Conservation (phyloP, 192 early-diverging fungal species). For the Podila epicladia region DNA sequence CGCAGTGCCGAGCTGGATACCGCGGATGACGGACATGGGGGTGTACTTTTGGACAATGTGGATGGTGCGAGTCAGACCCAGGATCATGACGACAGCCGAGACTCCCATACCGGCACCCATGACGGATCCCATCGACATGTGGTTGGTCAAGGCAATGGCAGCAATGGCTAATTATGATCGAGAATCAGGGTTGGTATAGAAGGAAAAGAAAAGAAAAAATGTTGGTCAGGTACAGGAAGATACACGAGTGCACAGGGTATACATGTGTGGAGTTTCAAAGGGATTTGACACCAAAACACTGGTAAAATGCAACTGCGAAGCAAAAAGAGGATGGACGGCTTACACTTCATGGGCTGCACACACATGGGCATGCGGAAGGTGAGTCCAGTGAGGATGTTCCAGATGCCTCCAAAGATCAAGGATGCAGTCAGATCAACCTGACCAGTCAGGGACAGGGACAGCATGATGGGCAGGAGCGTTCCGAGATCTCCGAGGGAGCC, state of each 20-base stretch:
- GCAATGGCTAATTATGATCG: conserved; percentile 67
- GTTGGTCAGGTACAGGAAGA: background rate
- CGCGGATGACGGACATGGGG: conserved; percentile 78
- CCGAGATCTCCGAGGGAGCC: conserved; percentile 82
- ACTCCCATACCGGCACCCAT: conserved; percentile 78
- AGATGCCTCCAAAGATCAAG: conserved; percentile 88
- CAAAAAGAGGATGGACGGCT: conserved; percentile 10
- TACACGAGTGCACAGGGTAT: too few species aligned
- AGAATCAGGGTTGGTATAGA: background rate
- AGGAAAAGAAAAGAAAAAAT: background rate
- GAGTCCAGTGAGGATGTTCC: conserved; percentile 85
- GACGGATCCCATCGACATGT: conserved; percentile 74
- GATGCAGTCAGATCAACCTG: conserved; percentile 82
- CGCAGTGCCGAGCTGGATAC: conserved; percentile 82
- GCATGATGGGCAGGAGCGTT: conserved; percentile 87
- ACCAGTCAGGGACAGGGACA: conserved; percentile 76
- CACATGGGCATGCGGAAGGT: conserved; percentile 86
- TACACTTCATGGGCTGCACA: conserved; percentile 94
- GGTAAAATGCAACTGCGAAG: background rate
- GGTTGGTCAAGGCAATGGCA: conserved; percentile 78
- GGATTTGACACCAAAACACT: background rate
- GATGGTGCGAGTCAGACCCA: conserved; percentile 78
- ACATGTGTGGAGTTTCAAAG: too few species aligned
- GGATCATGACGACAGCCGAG: conserved; percentile 67
- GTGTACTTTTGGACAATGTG: conserved; percentile 72